phyloP scores from a whole-genome alignment of 345 rosid species.

The Geranium rotundifolium region DNA sequence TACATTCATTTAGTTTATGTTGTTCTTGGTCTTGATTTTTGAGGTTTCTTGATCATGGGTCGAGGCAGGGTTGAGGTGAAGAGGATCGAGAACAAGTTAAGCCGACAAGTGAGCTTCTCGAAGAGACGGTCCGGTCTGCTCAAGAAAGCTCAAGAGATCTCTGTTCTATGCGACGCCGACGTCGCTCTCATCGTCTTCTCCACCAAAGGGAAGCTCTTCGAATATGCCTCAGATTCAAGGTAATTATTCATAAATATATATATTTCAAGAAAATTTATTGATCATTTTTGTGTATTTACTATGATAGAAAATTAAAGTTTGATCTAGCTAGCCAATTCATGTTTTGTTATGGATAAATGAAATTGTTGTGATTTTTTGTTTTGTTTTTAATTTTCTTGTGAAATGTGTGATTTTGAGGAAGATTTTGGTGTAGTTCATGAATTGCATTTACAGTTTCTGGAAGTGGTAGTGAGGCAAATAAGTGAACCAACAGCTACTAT shows the following conservation, averaged over 20 bases:
- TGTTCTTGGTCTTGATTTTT: too few relatives aligned
- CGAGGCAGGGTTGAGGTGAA: slow-evolving; percentile 82
- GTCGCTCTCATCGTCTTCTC: slow-evolving; percentile 78
- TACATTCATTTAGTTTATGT: neutral
- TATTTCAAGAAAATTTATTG: too few relatives aligned
- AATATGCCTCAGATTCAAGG: slow-evolving; percentile 68
- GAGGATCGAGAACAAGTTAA: slow-evolving; percentile 91
- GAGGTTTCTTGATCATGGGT: slow-evolving; percentile 32
- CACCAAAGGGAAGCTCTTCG: slow-evolving; percentile 70
- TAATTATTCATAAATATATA: slow-evolving; percentile 3
- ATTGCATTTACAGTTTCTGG: neutral
- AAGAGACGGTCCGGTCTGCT: slow-evolving; percentile 67
- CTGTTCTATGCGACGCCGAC: slow-evolving; percentile 73
- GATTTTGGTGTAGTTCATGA: neutral
- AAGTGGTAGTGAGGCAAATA: neutral
- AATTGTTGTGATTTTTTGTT: too few relatives aligned
- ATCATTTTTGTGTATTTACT: too few relatives aligned
- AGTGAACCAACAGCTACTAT: neutral
- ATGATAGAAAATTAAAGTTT: too few relatives aligned
- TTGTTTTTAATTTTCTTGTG: too few relatives aligned
- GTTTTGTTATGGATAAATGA: too few relatives aligned
- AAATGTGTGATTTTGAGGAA: too few relatives aligned
- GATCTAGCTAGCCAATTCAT: too few relatives aligned
- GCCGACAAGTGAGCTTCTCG: slow-evolving; percentile 82
- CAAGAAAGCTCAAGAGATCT: slow-evolving; percentile 88